A percentile compares a stretch with the other conserved stretches of the same genome.
Evolutionary conservation across 768 basidiomycete species (phyloP).

Genomic region (Rhizopogon vinicolor): DNA sequence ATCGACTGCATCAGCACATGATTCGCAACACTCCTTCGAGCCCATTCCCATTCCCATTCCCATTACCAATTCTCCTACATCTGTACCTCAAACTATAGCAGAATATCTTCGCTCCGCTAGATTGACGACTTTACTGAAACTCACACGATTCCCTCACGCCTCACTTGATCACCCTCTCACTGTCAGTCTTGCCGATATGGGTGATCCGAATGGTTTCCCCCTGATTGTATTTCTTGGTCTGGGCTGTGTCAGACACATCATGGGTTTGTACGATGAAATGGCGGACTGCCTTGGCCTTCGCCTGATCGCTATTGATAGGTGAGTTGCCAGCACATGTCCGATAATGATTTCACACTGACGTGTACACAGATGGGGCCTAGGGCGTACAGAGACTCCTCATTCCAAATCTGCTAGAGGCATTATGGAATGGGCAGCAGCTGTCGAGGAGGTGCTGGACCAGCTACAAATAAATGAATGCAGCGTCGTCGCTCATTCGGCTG

Average conservation of each 20-base stretch:
- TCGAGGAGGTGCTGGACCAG: constrained; percentile 85
- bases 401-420: constrained; percentile 72
- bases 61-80: constrained; percentile 43
- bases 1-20: constrained; percentile 26
- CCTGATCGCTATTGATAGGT: constrained; percentile 93
- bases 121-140: constrained; percentile 75
- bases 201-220: constrained; percentile 79
- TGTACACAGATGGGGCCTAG: constrained; percentile 78
- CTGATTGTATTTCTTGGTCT: constrained; percentile 90
- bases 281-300: constrained; percentile 82
- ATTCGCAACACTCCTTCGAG: constrained; percentile 22
- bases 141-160: constrained; percentile 78
- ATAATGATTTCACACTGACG: background rate
- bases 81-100: constrained; percentile 69
- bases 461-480: constrained; percentile 76
- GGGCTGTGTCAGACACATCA: constrained; percentile 91
- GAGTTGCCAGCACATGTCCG: constrained; percentile 15
- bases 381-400: constrained; percentile 69
- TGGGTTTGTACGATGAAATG: constrained; percentile 96
- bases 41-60: constrained; percentile 22
- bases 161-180: constrained; percentile 69
- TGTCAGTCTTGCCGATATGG: constrained; percentile 93
- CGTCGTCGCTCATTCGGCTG: constrained; percentile 93
- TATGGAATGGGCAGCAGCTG: constrained; percentile 85
- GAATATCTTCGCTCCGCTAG: constrained; percentile 84